A percentile compares a stretch with the other conserved stretches of the same genome.
Conservation (phyloP, 139 green algal genomes). For the Coccomyxa sp. region DNA sequence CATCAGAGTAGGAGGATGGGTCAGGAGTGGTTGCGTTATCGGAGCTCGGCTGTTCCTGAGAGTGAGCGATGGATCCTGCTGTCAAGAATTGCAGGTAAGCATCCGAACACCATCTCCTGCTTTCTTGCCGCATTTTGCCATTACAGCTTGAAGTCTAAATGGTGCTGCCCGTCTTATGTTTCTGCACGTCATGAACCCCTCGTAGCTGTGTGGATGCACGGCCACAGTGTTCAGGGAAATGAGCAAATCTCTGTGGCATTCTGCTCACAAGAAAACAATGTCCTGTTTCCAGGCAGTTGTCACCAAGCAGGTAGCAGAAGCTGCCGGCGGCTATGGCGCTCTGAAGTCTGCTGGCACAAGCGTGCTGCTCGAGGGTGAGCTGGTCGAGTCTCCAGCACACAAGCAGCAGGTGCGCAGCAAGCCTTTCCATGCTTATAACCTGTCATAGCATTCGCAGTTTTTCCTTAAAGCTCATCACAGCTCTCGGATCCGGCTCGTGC, state of each 20-base stretch:
- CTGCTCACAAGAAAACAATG: neutral
- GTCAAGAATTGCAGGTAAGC: conserved; percentile 83
- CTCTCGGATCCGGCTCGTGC: too few species aligned
- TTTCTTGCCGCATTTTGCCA: neutral
- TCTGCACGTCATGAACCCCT: too few species aligned
- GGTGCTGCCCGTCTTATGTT: too few species aligned
- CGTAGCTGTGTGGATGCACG: too few species aligned
- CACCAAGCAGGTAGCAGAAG: conserved; percentile 71
- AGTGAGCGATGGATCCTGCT: conserved; percentile 92
- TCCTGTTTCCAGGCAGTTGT: conserved; percentile 38
- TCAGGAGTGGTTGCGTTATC: conserved; percentile 92
- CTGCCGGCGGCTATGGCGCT: conserved; percentile 57
- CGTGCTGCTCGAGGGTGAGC: conserved; percentile 79
- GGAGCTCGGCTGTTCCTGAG: conserved; percentile 96
- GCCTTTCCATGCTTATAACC: too few species aligned
- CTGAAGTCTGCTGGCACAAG: conserved; percentile 76
- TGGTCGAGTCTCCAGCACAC: conserved; percentile 77
- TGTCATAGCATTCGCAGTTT: too few species aligned
- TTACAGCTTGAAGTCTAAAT: neutral
- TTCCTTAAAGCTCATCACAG: too few species aligned
- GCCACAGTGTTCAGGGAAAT: too few species aligned
- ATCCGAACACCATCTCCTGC: neutral
- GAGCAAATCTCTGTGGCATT: too few species aligned
- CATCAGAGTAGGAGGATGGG: conserved; percentile 89
- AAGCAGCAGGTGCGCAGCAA: conserved; percentile 76